Conservation (phyloP, 495 filamentous ascomycete species). For the Sporormia fimetaria region DNA sequence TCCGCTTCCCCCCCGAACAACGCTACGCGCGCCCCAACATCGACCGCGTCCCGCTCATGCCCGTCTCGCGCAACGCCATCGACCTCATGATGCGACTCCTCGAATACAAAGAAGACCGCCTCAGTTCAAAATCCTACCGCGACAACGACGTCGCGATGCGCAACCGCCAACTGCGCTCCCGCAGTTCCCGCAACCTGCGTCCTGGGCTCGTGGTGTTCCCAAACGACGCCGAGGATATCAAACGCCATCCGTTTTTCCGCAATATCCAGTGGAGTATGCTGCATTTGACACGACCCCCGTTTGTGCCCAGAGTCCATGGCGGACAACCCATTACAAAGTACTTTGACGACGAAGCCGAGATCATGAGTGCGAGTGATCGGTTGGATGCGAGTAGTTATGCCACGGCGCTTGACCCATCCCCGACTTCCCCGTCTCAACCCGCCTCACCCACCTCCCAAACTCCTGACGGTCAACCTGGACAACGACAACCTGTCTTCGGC, state of each 20-base stretch:
- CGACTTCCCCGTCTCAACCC: background rate
- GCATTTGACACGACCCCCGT: constrained; percentile 59
- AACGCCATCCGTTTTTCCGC: constrained; percentile 35
- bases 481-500: background rate
- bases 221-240: constrained; percentile 37
- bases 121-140: constrained; percentile 61
- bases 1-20: constrained; percentile 47
- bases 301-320: constrained; percentile 56
- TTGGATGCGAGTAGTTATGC: constrained; percentile 33
- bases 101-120: constrained; percentile 60
- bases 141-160: constrained; percentile 44
- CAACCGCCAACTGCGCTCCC: constrained; percentile 10
- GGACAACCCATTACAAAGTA: constrained; percentile 72
- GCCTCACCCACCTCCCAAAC: background rate
- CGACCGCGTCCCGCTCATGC: constrained; percentile 45
- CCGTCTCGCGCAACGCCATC: constrained; percentile 45
- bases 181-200: constrained; percentile 28
- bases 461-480: background rate
- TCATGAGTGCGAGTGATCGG: constrained; percentile 37
- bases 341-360: constrained; percentile 70
- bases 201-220: constrained; percentile 57
- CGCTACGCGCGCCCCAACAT: constrained; percentile 31
- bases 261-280: constrained; percentile 33
- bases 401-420: background rate
- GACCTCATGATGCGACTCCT: constrained; percentile 68